Evolutionary conservation across 768 basidiomycete species (phyloP), one percentile per base, ranked within the genome.

Genomic region (Podaxis sp.): DNA sequence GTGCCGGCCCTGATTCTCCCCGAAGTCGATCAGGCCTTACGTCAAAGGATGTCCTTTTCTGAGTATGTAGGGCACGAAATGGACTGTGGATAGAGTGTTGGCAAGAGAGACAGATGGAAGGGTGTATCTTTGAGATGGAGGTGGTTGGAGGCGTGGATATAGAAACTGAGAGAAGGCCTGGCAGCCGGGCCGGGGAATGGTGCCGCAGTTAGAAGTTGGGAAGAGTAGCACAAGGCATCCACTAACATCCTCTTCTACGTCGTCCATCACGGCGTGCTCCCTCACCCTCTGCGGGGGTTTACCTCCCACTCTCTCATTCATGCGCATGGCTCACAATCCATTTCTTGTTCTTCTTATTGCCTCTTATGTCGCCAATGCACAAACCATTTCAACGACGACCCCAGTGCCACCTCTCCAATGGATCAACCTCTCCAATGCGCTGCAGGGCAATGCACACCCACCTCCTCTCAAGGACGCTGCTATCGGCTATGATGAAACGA

Each of bases 381-480:
- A 83, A 66, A 71, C 76, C 55, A 80, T 84, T 56, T 81, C 86
- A 14, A 84, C 82, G 1, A 71, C 65, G 63, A 80, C 78, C 38
- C 76, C 85, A 3, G 74, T 87, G 5, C 87, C 87, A 25, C 86
- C 86, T 42, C 75, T 89, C 3, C 86, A 90, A 72, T 89, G 86
- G 91, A 82, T 93, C 69, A 89, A 90, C 71, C 74, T 92, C 65
- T 82, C 87, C 4, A 62, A 64, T 64, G 74, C 85, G 55, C 74
- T 89, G 46, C 73, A 72, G 32, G 88, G 89, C 35, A 70, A 86
- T 1, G 58, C 81, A 3, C 71, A 76, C 1, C 83, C 88, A 5
- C 85, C 86, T 5, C 81, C 84, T 35, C 77, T 91, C 64, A 88
- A 84, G 70, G 86, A 89, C 66, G 83, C 89, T 5, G 79, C 87